These are phyloP conservation scores for Nicotiana undulata DNA, from an alignment of 257 asterid genomes.

Conservation along the genomic window DNA sequence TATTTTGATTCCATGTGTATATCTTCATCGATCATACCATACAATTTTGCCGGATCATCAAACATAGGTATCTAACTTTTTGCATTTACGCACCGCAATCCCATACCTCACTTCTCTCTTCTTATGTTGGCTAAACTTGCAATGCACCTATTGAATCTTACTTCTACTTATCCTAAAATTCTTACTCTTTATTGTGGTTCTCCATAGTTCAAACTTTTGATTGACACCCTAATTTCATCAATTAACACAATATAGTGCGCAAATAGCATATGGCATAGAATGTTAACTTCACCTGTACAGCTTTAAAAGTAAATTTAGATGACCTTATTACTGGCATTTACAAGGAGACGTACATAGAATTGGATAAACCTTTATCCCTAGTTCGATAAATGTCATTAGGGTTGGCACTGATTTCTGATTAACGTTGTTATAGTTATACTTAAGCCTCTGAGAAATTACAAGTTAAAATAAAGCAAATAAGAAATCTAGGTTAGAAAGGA, in stretches of 20 bases:
- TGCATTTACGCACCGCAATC: no score
- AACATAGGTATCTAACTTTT: no score
- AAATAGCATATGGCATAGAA: background rate
- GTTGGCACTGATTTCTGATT: no score
- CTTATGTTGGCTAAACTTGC: background rate
- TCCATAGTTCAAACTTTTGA: background rate
- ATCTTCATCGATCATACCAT: no score
- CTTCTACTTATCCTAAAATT: no score
- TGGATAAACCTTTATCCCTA: background rate
- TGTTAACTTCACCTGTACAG: background rate
- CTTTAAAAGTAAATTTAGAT: background rate
- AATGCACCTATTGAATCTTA: background rate
- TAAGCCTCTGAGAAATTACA: no score
- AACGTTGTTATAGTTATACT: no score
- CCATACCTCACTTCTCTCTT: background rate
- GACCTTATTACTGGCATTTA: background rate
- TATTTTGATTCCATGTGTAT: no score
- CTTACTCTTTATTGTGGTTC: no score
- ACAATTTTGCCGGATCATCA: no score
- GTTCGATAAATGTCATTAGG: background rate
- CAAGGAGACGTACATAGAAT: no score
- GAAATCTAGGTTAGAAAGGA: background rate
- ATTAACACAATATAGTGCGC: background rate
- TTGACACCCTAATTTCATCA: background rate
- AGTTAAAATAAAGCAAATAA: no score